Evolutionary conservation across 495 filamentous ascomycete genomes (phyloP), one percentile per base, ranked within the genome.

Genomic region (Penicillium lividum): DNA sequence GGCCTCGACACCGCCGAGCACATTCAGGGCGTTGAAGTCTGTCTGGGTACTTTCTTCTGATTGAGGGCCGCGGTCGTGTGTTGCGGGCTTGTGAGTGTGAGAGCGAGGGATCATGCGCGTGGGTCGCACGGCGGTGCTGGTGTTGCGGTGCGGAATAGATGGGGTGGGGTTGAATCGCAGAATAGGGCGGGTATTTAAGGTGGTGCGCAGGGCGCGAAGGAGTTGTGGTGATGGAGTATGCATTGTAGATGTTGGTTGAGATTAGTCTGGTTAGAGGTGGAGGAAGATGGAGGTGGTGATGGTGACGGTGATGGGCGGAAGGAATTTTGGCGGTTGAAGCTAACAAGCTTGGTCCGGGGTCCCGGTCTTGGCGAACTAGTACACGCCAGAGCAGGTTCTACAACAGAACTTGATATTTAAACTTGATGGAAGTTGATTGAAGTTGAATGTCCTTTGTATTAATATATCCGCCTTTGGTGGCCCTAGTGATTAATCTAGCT

Each of bases 21-120:
- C 87, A 69, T 98, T 83, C 56, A 98, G 78, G 11, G 75, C 72
- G 13, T 66, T 73, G 61, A 97, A 90, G 74, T 96, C 89, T 22
- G 92, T 94, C 60, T 86, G 81, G 0, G 85, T 88, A 45, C 81
- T 74, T 76, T 89, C 86, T 31, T 73, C 70, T 36, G 82, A 86
- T 22, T 68, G 51, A 1, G 85, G 85, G 44, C 84, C 86, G 50
- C 86, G 84, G 71, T 87, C 82, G 52, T 68, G 77, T 25, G 67
- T 77, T 18, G 70, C 45, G 9, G 77, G 75, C 52, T 77, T 78
- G 48, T 69, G 53, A 13, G 72, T 53, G 54, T 80, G 77, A 0
- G 73, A 53, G 42, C 75, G 77, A 2, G 77, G 65, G 47, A 78
- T 65, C 66, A 80, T 70, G 31, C 73, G 77, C 9, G 66, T 42